A percentile compares a stretch with the other conserved stretches of the same genome.
phyloP scores from a whole-genome alignment of 2,329 filamentous ascomycete genomes.

The Pezicula rhizophila region DNA sequence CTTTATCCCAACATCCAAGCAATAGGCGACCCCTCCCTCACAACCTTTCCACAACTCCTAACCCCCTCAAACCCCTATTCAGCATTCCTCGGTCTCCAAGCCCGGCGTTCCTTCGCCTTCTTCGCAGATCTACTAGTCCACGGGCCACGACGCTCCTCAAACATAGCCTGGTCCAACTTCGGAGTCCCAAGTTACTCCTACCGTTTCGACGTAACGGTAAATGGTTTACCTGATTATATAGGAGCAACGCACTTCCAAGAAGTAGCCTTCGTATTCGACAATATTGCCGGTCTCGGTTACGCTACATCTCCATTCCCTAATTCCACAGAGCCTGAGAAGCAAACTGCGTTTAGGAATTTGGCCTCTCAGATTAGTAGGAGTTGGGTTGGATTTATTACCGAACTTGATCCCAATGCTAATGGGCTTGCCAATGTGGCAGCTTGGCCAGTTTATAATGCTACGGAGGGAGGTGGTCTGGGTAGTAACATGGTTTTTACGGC shows the following conservation, averaged over 20 bases:
- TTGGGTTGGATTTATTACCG: constrained; percentile 1
- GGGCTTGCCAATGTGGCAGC: not conserved
- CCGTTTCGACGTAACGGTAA: constrained; percentile 36
- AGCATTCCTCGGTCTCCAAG: constrained; percentile 29
- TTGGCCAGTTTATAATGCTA: constrained; percentile 8
- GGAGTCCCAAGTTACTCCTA: constrained; percentile 29
- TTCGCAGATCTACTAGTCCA: constrained; percentile 12
- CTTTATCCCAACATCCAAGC: constrained; percentile 46
- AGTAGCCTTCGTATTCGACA: constrained; percentile 49
- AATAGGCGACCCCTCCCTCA: constrained; percentile 38
- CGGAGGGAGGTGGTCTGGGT: not conserved
- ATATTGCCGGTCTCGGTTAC: constrained; percentile 42
- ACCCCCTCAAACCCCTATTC: constrained; percentile 9
- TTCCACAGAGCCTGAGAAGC: not conserved
- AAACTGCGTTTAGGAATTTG: not conserved
- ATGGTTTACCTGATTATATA: constrained; percentile 18
- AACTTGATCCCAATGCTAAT: constrained; percentile 3
- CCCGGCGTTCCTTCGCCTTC: constrained; percentile 6
- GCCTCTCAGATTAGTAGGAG: not conserved
- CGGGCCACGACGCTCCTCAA: constrained; percentile 6
- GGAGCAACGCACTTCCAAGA: constrained; percentile 39
- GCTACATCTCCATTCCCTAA: constrained; percentile 29
- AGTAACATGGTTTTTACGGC: not conserved
- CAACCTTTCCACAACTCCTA: constrained; percentile 13
- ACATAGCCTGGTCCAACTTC: constrained; percentile 8